These are phyloP conservation scores for Phytophthora syringae DNA, from an alignment of 352 stramenopile species.

Conservation along the genomic window DNA sequence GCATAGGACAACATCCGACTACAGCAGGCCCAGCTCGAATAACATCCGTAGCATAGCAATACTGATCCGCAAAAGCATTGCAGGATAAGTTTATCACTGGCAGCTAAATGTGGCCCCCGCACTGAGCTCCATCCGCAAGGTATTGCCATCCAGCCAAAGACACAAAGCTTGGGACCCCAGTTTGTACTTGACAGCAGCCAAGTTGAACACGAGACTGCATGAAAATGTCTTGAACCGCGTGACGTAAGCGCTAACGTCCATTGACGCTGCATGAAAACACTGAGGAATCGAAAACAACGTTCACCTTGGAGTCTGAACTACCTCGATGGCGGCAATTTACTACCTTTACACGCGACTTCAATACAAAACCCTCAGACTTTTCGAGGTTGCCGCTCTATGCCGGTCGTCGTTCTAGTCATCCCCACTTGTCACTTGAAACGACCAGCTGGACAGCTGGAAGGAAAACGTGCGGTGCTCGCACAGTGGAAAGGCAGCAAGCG, in stretches of 20 bases:
- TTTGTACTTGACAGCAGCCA: constrained; percentile 37
- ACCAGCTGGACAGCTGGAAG: constrained; percentile 37
- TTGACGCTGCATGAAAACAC: constrained; percentile 75
- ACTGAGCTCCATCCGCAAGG: constrained; percentile 57
- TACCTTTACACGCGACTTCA: no score
- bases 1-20: constrained; percentile 46
- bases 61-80: constrained; percentile 46
- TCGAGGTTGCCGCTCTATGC: constrained; percentile 32
- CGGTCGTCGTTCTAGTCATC: constrained; percentile 29
- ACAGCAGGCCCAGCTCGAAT: constrained; percentile 52
- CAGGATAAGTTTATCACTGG: constrained; percentile 50
- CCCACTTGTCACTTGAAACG: constrained; percentile 30
- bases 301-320: constrained; percentile 52
- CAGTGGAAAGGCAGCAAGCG: constrained; percentile 27
- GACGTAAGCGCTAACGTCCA: constrained; percentile 50
- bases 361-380: not conserved
- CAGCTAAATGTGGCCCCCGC: constrained; percentile 47
- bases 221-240: constrained; percentile 52
- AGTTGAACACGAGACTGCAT: constrained; percentile 57
- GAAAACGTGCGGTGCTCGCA: constrained; percentile 3
- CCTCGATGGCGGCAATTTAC: no score
- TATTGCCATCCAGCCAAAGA: constrained; percentile 63
- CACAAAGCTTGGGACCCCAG: constrained; percentile 50
- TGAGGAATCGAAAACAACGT: constrained; percentile 66
- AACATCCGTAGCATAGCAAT: constrained; percentile 53